Evolutionary conservation across 306 rosid genomes (phyloP).

Genomic region (Lithocarpus polystachyus): DNA sequence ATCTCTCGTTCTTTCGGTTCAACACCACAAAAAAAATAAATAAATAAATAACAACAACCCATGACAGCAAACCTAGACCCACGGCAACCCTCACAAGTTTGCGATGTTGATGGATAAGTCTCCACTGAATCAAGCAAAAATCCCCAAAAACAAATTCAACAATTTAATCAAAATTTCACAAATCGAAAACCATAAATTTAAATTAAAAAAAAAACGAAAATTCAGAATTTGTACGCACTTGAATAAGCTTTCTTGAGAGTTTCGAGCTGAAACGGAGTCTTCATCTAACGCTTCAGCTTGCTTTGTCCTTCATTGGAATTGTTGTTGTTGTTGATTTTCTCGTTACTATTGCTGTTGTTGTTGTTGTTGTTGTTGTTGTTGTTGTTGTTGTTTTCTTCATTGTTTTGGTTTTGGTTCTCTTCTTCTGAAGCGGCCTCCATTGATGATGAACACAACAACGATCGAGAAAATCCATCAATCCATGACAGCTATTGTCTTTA

Average conservation of each 20-base stretch:
- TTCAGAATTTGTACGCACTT: constrained; percentile 41
- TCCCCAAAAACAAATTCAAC: not conserved
- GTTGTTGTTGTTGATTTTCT: constrained; percentile 42
- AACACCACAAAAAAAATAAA: no score
- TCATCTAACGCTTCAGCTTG: constrained; percentile 99
- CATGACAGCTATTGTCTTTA: no score
- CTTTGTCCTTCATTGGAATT: constrained; percentile 91
- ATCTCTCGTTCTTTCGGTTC: no score
- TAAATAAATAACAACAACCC: no score
- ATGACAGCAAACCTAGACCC: no score
- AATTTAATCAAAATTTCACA: not conserved
- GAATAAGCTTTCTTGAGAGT: constrained; percentile 87
- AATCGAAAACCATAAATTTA: not conserved
- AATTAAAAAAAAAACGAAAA: no score
- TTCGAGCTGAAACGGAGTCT: constrained; percentile 98
- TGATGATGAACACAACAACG: constrained; percentile 32
- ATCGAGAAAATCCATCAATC: constrained; percentile 46
- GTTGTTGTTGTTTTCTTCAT: constrained; percentile 26
- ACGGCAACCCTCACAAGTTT: no score
- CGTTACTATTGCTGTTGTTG: constrained; percentile 34
- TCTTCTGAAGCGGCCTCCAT: constrained; percentile 76
- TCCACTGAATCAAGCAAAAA: constrained; percentile 65
- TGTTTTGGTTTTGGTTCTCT: constrained; percentile 38
- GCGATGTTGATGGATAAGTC: constrained; percentile 84
- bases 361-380: constrained; percentile 31